Base-by-base conservation (phyloP, 306 rosid genomes). In the Trifolium subterraneum region DNA sequence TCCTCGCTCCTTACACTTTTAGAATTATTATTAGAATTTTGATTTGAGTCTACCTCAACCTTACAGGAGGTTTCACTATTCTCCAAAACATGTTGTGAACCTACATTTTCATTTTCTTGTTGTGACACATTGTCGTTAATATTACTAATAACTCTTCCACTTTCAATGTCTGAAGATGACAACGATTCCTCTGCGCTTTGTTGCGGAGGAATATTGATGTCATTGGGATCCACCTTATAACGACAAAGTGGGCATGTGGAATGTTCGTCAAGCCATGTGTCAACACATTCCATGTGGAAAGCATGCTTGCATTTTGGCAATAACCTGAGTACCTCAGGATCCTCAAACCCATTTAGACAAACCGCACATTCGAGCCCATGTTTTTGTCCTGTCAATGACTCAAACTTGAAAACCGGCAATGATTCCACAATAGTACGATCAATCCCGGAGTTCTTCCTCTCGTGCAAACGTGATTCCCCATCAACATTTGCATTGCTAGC, bases 221-320 rank as follows among this genome's bases (percentile, higher is more conserved):
- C 65, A 8, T 75, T 78, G 0, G 77, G 27, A 27, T 85, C 74
- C 1, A 93, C 79, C 75, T 45, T 78, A 56, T 79, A 67, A 66
- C 97, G 77, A 73, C 98, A 93, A 15, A 93, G 88, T 23, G 98
- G 98, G 13, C 98, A 90, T 55, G 88, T 89, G 2, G 98, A 84
- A 50, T 90, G 96, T n/a, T 42, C 74, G 41, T 75, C 81, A 3
- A 93, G 91, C 98, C 98, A 93, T 64, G 29, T 78, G 68, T 93
- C 96, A 3, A 90, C 86, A 71, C 98, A 90, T 10, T 79, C 80
- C 11, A 74, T 29, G 61, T 83, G 86, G 23, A 83, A 83, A 1
- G 72, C 81, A 22, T 83, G 86, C 16, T 77, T 87, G 62, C 98
- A 93, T 35, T 89, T 87, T 0, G 95, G 98, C 19, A 93, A 78